phyloP scores from a whole-genome alignment of 331 rosid genomes.

The Rosa hybrid region DNA sequence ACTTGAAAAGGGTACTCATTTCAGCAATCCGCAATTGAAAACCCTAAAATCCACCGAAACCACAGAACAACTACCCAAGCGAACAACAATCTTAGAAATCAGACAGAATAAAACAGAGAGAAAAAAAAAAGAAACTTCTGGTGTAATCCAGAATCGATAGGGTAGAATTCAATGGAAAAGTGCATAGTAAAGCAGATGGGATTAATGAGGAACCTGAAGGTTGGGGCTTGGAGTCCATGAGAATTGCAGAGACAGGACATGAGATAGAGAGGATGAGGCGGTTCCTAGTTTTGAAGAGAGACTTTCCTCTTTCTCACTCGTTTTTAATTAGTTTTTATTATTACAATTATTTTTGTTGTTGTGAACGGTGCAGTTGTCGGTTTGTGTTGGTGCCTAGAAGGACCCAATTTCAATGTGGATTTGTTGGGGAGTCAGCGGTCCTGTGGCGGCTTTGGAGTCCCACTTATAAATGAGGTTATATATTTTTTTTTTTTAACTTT shows the following conservation, averaged over 20 bases:
- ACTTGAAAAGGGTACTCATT: not conserved
- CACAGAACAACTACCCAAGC: not conserved
- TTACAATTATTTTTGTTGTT: not conserved
- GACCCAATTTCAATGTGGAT: not conserved
- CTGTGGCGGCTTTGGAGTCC: not conserved
- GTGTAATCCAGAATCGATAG: not conserved
- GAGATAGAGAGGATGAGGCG: not conserved
- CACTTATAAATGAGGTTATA: too few relatives aligned
- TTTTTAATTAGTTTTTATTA: not conserved
- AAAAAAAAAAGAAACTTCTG: not conserved
- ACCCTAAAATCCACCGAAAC: not conserved
- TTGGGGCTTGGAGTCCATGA: not conserved
- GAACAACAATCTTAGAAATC: not conserved
- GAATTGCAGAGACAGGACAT: not conserved
- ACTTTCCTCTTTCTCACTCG: not conserved
- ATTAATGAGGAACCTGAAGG: constrained; percentile 1
- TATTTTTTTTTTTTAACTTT: too few relatives aligned
- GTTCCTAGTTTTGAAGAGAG: not conserved
- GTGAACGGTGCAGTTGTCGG: not conserved
- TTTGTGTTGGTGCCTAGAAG: not conserved
- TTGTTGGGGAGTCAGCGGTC: not conserved
- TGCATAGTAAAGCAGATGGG: not conserved
- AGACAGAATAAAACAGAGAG: not conserved
- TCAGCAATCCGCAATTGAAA: not conserved
- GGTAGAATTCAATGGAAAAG: not conserved